Percentiles rank a stretch among this genome's conserved stretches.
phyloP scores from a whole-genome alignment of 106 monocot genomes.

The Apostasia ramifera region DNA sequence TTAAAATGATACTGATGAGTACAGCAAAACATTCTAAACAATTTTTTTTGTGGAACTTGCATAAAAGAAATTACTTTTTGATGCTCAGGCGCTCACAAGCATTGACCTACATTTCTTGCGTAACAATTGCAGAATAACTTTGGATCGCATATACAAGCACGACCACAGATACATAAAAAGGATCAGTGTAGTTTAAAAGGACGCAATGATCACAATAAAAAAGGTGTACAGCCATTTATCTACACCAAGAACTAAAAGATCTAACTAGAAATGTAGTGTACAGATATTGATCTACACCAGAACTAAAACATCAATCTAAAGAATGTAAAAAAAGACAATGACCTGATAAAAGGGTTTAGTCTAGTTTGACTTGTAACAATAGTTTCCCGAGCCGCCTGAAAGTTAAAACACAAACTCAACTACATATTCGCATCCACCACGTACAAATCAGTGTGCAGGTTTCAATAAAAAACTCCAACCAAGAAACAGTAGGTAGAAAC shows the following conservation, averaged over 20 bases:
- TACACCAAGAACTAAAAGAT: background rate
- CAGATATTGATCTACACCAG: background rate
- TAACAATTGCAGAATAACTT: no score
- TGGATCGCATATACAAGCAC: no score
- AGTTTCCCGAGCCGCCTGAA: slow-evolving; percentile 14
- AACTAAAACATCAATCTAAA: background rate
- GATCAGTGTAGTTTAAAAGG: no score
- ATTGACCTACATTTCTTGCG: no score
- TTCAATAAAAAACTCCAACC: background rate
- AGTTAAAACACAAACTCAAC: background rate
- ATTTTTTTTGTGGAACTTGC: no score
- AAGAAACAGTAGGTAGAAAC: background rate
- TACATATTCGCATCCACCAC: background rate
- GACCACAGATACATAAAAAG: no score
- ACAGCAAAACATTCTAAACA: no score
- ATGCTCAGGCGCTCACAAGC: no score
- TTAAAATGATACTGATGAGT: no score
- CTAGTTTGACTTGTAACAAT: slow-evolving; percentile 19
- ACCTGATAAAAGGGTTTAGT: slow-evolving; percentile 14
- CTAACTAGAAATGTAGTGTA: no score
- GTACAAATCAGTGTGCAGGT: no score
- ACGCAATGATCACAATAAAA: background rate
- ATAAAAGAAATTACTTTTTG: no score
- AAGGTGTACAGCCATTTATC: background rate
- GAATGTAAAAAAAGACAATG: background rate